A percentile compares a stretch with the other conserved stretches of the same genome.
These are phyloP conservation scores for Magnaporthiopsis rhizophila DNA, from an alignment of 2,329 filamentous ascomycete species.

Conservation along the genomic window DNA sequence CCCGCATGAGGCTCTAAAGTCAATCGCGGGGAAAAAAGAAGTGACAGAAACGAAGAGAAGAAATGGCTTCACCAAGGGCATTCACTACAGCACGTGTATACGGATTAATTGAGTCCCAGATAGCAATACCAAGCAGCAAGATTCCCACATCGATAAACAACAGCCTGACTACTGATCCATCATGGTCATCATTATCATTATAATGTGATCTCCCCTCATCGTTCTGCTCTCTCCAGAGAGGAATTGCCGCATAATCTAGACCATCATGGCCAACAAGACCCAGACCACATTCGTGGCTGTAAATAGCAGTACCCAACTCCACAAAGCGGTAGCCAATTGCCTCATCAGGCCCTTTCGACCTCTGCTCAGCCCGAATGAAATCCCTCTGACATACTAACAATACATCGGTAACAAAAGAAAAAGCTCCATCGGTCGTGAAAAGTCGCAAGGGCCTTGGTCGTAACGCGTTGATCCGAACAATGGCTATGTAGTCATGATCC, in stretches of 20 bases:
- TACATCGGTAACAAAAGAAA: background rate
- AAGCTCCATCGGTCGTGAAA: background rate
- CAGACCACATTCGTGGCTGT: background rate
- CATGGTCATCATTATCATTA: background rate
- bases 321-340: background rate
- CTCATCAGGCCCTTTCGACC: background rate
- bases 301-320: background rate
- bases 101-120: no score
- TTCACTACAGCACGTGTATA: no score
- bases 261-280: background rate
- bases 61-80: no score
- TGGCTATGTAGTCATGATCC: background rate
- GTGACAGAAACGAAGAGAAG: background rate
- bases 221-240: background rate
- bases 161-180: background rate
- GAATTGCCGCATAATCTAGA: background rate
- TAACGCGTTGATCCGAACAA: background rate
- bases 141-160: no score
- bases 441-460: no score
- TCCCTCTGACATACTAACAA: background rate
- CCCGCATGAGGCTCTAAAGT: no score
- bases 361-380: background rate
- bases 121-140: no score
- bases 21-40: no score
- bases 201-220: slow-evolving; percentile 1